phyloP scores from a whole-genome alignment of 177 flowering plant genomes.

The Vitis hybrid region DNA sequence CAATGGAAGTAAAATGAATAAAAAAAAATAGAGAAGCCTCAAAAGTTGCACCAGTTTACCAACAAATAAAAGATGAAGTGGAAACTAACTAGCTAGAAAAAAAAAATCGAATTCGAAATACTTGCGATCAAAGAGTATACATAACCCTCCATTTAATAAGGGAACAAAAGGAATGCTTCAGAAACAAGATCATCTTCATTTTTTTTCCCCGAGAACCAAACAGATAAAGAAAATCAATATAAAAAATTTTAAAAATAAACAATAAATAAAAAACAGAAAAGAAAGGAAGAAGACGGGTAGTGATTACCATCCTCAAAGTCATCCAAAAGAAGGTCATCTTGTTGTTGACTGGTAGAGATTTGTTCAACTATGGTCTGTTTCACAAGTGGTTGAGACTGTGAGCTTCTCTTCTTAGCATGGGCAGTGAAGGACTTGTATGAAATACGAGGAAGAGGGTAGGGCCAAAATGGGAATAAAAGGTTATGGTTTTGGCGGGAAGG shows the following conservation, averaged over 20 bases:
- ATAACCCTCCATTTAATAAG: no score
- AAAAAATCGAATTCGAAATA: no score
- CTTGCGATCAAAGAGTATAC: not conserved
- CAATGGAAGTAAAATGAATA: no score
- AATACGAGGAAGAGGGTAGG: constrained; percentile 8
- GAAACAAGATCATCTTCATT: no score
- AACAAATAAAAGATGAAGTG: no score
- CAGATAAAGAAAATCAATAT: not conserved
- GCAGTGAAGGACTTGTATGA: constrained; percentile 10
- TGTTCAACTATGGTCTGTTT: constrained; percentile 34
- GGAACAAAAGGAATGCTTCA: no score
- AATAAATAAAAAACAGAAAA: not conserved
- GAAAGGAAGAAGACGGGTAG: not conserved
- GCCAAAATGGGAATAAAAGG: constrained; percentile 14
- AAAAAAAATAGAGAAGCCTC: no score
- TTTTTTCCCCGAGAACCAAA: no score
- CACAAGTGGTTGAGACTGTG: constrained; percentile 30
- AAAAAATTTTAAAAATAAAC: not conserved
- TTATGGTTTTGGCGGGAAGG: constrained; percentile 1
- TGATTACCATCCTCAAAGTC: constrained; percentile 40
- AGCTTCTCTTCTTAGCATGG: constrained; percentile 29
- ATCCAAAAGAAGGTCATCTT: constrained; percentile 29
- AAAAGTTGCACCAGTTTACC: no score
- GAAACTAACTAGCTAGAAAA: no score
- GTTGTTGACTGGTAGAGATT: constrained; percentile 22